A percentile compares a stretch with the other conserved stretches of the same genome.
phyloP scores from a whole-genome alignment of 2,329 filamentous ascomycete species.

The Magnaporthales sp. region DNA sequence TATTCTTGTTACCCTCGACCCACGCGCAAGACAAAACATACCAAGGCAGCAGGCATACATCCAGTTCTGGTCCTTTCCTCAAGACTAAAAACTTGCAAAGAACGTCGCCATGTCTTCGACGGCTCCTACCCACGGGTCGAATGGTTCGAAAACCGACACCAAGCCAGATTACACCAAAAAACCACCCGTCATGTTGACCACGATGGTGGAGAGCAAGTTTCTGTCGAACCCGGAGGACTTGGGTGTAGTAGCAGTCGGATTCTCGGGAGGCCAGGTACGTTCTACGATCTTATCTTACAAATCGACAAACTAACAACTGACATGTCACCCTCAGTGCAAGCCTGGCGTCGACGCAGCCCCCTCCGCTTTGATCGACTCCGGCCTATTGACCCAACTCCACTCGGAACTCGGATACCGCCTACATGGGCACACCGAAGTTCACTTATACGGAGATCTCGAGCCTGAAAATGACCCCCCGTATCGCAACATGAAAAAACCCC shows the following conservation, averaged over 20 bases:
- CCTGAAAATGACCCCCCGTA: slow-evolving; percentile 67
- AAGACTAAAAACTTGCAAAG: background rate
- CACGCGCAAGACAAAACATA: background rate
- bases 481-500: slow-evolving; percentile 91
- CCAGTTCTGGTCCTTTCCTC: background rate
- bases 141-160: background rate
- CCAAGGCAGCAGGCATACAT: background rate
- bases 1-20: background rate
- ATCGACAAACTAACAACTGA: background rate
- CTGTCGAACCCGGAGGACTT: slow-evolving; percentile 71
- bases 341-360: slow-evolving; percentile 86
- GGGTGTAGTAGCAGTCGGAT: slow-evolving; percentile 89
- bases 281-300: background rate
- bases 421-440: slow-evolving; percentile 72
- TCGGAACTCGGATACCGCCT: slow-evolving; percentile 85
- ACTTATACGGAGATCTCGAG: slow-evolving; percentile 70
- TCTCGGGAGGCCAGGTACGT: slow-evolving; percentile 88
- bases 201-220: slow-evolving; percentile 59
- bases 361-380: slow-evolving; percentile 77
- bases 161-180: slow-evolving; percentile 4
- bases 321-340: slow-evolving; percentile 57
- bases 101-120: slow-evolving; percentile 6
- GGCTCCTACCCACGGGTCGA: background rate
- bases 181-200: slow-evolving; percentile 36
- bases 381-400: slow-evolving; percentile 74